Evolutionary conservation across 2,329 filamentous ascomycete species (phyloP).

Genomic region (Madurella fahalii): DNA sequence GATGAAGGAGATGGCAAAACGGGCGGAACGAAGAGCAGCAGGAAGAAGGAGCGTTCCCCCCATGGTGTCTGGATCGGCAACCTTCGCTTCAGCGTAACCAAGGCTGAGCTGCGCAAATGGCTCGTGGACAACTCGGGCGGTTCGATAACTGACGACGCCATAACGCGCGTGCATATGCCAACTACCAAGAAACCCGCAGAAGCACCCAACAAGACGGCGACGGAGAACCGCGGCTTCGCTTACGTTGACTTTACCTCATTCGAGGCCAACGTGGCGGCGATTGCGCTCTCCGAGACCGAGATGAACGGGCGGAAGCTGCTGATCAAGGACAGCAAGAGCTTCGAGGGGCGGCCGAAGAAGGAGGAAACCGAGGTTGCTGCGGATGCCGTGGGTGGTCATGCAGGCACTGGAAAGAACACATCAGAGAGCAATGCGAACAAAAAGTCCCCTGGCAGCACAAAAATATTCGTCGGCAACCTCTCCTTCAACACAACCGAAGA

Average conservation of each 20-base stretch:
- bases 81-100: slow-evolving; percentile 75
- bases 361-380: slow-evolving; percentile 34
- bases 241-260: slow-evolving; percentile 86
- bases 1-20: slow-evolving; percentile 37
- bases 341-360: slow-evolving; percentile 81
- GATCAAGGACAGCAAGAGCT: slow-evolving; percentile 89
- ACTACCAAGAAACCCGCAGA: slow-evolving; percentile 44
- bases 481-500: slow-evolving; percentile 79
- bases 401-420: slow-evolving; percentile 32
- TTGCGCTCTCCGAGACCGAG: slow-evolving; percentile 81
- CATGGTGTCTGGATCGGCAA: slow-evolving; percentile 96
- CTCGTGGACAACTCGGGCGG: slow-evolving; percentile 68
- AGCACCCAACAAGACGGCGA: slow-evolving; percentile 36
- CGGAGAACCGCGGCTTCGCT: slow-evolving; percentile 87
- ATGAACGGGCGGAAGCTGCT: slow-evolving; percentile 73
- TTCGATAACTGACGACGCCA: slow-evolving; percentile 61
- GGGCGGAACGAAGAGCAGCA: slow-evolving; percentile 33
- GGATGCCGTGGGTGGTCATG: slow-evolving; percentile 28
- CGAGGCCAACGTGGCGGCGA: slow-evolving; percentile 67
- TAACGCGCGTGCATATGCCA: slow-evolving; percentile 83
- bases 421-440: slow-evolving; percentile 25
- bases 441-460: slow-evolving; percentile 48
- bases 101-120: slow-evolving; percentile 72
- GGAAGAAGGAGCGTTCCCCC: slow-evolving; percentile 61
- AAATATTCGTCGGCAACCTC: slow-evolving; percentile 89